Evolutionary conservation across 106 monocot species (phyloP), one percentile per base, ranked within the genome.

Genomic region (Phalaenopsis equestris): DNA sequence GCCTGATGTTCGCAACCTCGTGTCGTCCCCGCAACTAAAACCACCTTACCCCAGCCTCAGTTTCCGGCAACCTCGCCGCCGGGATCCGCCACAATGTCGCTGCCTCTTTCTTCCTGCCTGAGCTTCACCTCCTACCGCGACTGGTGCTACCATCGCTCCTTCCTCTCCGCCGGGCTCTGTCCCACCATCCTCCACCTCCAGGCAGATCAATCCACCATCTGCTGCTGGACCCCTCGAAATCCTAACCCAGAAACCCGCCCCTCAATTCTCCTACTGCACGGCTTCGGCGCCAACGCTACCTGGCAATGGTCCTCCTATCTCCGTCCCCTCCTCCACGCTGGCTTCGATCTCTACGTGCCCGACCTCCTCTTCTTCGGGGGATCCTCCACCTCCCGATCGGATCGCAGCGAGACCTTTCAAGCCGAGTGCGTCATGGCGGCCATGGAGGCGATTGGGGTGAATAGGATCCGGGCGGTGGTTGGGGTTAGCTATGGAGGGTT

Each of bases 401-500:
- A 95, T 41, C 87, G 95, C 21, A 80, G 90, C 55, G 92, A 90
- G 23, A 18, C 58, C 45, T 92, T 92, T 83, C 89, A 95, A 88
- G 95, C 95, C 17, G 56, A 74, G 47, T 90, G 82, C 87, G 39
- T 92, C 23, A 84, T 86, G 76, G 85, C 72, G 15, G 86, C 89
- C 14, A 73, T 95, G 81, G 79, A 84, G 68, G 68, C 82, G 77
- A 81, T 85, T 11, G 90, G 89, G 48, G 81, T 84, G 41, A 64
- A n/a, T 30, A 84, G 79, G 55, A 81, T 90, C 49, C 75, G 81
- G 41, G 56, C 86, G 15, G 84, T 89, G 3, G 90, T 89, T 7
- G 95, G 95, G 70, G 86, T 88, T 41, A 91, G 93, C 77, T 96
- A 93, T 67, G 95, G 95, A 4, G 95, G 93, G 18, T 93, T 96